Evolutionary conservation across 2,329 filamentous ascomycete genomes (phyloP).

Genomic region (Cadophora gregata): DNA sequence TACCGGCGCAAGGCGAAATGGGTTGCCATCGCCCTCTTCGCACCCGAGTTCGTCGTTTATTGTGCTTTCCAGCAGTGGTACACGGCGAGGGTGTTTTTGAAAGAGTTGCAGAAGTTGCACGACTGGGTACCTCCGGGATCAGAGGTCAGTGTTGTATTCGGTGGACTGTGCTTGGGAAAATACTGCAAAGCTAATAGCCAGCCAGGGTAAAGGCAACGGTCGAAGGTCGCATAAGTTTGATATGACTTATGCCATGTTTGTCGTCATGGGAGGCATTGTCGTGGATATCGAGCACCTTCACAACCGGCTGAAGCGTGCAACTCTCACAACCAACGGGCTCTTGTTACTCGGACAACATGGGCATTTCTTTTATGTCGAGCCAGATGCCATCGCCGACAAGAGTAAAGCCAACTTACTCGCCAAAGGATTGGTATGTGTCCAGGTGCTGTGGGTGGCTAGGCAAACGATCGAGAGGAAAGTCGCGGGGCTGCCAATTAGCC

Average conservation of each 20-base stretch:
- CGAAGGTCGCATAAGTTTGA: background rate
- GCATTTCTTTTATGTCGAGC: background rate
- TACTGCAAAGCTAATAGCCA: background rate
- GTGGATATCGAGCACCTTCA: conserved; percentile 13
- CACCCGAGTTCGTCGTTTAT: background rate
- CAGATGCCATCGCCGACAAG: background rate
- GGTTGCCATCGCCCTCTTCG: background rate
- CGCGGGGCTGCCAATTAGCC: background rate
- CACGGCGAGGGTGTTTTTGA: background rate
- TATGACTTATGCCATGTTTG: conserved; percentile 10
- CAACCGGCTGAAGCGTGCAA: background rate
- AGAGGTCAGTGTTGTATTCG: background rate
- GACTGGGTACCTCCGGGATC: background rate
- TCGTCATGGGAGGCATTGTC: conserved; percentile 12
- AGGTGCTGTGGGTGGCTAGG: background rate
- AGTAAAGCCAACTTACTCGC: conserved; percentile 14
- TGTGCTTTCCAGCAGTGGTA: conserved; percentile 12
- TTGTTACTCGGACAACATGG: background rate
- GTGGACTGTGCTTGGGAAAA: background rate
- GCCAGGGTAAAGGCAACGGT: background rate
- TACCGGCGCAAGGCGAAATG: background rate
- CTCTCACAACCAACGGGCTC: background rate
- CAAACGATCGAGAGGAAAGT: conserved; percentile 8
- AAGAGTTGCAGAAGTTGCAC: background rate
- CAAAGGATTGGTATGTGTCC: background rate